Evolutionary conservation across 495 filamentous ascomycete genomes (phyloP), one percentile per base, ranked within the genome.

Genomic region (Tuber brumale): DNA sequence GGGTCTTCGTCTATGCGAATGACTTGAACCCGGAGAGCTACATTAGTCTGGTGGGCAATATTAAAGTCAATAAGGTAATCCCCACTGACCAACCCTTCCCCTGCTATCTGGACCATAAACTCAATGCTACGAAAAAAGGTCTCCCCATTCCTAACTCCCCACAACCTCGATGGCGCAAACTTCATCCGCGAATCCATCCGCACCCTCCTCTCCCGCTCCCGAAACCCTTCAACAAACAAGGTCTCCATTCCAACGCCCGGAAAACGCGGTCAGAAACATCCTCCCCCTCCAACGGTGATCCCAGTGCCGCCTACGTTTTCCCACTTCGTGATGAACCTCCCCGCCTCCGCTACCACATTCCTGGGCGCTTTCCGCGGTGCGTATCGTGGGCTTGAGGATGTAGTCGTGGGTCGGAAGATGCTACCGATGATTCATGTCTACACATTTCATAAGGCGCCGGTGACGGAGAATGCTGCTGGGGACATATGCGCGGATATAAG

Each of bases 321-420:
- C 42, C 95, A 99, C 86, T 98, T 93, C 83, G 91, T 98, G 73
- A 96, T 99, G 91, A 99, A 99, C 84, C 92, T 99, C 6, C 95
- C 95, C 14, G 96, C 94, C 8, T 90, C 88, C 3, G 95, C 95
- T 0, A 89, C 94, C 76, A 88, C 89, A 75, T 99, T 99, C 84
- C 86, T 99, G 9, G 89, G 90, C n/a, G 87, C 90, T 45, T 97
- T 94, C 87, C 88, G 89, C 23, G 95, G 96, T 14, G 83, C 97
- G 21, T 98, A 98, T 81, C 84, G 85, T 10, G 90, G 89, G 31
- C 86, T 89, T 41, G 91, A 92, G 80, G 71, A 85, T 4, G 86
- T 93, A 2, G 94, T 96, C 79, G 83, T 84, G 27, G 89, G 91
- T 0, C 83, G 88, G 7, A 85, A 84, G 6, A 85, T 85, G 71